These are phyloP conservation scores for Metarhizium brunneum DNA, from an alignment of 2,329 filamentous ascomycete genomes.

Conservation along the genomic window DNA sequence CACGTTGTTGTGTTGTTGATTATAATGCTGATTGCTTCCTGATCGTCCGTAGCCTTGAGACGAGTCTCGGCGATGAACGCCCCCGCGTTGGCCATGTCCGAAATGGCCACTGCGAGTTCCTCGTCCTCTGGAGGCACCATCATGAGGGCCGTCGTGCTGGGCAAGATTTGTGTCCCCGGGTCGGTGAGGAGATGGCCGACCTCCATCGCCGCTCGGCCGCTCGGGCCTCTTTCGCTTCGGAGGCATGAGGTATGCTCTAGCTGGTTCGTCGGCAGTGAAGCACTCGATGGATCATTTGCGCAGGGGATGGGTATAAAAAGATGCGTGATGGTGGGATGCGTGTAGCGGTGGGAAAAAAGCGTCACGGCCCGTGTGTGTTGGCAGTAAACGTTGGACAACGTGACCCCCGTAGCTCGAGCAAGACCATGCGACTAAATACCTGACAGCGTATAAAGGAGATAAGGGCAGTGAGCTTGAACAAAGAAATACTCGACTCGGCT, in stretches of 20 bases:
- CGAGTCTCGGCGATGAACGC: slow-evolving; percentile 43
- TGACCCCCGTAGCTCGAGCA: neutral
- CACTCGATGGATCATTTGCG: slow-evolving; percentile 20
- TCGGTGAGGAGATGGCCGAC: slow-evolving; percentile 53
- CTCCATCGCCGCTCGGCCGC: slow-evolving; percentile 36
- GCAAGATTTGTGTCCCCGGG: slow-evolving; percentile 46
- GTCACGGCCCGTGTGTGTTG: neutral
- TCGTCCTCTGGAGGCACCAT: slow-evolving; percentile 38
- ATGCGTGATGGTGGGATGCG: neutral
- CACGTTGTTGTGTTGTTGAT: slow-evolving; percentile 8
- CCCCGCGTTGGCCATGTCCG: slow-evolving; percentile 28
- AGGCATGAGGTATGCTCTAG: slow-evolving; percentile 35
- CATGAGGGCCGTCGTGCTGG: slow-evolving; percentile 46
- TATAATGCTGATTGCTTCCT: slow-evolving; percentile 13
- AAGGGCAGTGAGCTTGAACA: neutral
- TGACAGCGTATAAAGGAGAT: neutral
- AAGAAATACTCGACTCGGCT: neutral
- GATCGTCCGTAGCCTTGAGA: slow-evolving; percentile 26
- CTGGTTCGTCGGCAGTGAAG: slow-evolving; percentile 2
- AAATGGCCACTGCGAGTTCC: slow-evolving; percentile 31
- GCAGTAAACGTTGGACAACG: neutral
- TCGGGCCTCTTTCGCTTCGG: slow-evolving; percentile 52
- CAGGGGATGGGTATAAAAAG: neutral
- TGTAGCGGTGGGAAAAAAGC: neutral
- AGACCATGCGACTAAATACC: neutral